Percentiles rank a stretch among this genome's conserved stretches.
These are phyloP conservation scores for Antitrichia curtipendula DNA, from an alignment of 225 moss, liverwort and hornwort genomes.

Conservation along the genomic window DNA sequence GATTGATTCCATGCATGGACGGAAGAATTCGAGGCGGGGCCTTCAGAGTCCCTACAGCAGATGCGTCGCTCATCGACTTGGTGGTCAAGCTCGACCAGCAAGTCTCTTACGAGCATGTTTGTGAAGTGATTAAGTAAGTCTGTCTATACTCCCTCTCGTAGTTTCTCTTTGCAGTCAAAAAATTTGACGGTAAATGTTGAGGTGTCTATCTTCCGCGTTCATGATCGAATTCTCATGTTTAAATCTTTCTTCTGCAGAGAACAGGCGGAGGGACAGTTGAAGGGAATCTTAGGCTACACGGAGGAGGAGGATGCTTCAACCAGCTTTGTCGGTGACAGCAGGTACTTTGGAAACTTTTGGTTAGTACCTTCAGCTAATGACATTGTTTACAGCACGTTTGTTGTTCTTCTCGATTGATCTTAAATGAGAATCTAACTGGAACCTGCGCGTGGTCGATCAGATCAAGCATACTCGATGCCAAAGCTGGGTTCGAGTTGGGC, in stretches of 20 bases:
- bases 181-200: background rate
- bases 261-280: slow-evolving; percentile 28
- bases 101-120: slow-evolving; percentile 34
- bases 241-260: slow-evolving; percentile 8
- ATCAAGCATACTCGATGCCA: slow-evolving; percentile 44
- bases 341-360: background rate
- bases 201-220: background rate
- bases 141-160: background rate
- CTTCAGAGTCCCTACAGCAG: slow-evolving; percentile 36
- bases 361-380: background rate
- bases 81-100: slow-evolving; percentile 29
- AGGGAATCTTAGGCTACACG: slow-evolving; percentile 34
- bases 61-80: slow-evolving; percentile 46
- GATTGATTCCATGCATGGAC: slow-evolving; percentile 29
- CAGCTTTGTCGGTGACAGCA: slow-evolving; percentile 36
- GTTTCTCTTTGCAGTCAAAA: background rate
- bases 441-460: background rate
- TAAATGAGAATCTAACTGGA: background rate
- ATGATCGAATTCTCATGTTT: background rate
- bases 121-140: slow-evolving; percentile 31
- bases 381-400: background rate
- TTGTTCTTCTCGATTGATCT: background rate
- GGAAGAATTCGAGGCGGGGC: slow-evolving; percentile 45
- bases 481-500: slow-evolving; percentile 29
- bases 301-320: slow-evolving; percentile 9